These are phyloP conservation scores for Fusarium piperis DNA, from an alignment of 2,329 filamentous ascomycete genomes.

Conservation along the genomic window DNA sequence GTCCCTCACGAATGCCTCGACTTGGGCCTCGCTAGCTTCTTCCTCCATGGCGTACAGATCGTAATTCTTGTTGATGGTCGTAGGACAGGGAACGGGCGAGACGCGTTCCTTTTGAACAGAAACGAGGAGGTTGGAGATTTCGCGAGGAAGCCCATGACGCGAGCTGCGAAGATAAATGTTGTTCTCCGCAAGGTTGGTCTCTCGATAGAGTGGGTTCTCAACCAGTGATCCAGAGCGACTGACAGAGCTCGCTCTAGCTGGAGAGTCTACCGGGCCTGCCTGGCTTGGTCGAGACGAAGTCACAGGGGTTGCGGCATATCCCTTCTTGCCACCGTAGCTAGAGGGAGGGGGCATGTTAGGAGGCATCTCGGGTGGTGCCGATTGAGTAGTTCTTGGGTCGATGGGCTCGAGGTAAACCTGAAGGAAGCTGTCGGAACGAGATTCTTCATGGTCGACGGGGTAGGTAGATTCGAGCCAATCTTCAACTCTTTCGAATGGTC, in stretches of 20 bases:
- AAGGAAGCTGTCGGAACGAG: neutral
- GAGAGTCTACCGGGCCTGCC: neutral
- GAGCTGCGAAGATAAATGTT: neutral
- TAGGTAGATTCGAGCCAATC: constrained; percentile 13
- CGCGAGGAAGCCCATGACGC: neutral
- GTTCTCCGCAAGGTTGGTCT: neutral
- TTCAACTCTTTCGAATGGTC: neutral
- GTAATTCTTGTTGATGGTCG: neutral
- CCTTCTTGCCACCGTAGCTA: too few relatives aligned
- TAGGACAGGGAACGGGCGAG: neutral
- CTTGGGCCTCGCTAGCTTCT: neutral
- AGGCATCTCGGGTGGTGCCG: constrained; percentile 1
- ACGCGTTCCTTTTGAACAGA: neutral
- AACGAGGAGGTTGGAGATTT: neutral
- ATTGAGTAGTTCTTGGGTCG: neutral
- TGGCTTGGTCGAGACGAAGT: neutral
- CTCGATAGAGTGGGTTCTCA: neutral
- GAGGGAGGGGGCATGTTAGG: neutral
- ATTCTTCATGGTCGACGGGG: neutral
- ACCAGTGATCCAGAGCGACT: constrained; percentile 1
- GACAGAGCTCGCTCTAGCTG: neutral
- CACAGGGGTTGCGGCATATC: neutral
- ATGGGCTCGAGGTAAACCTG: neutral
- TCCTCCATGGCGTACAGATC: neutral
- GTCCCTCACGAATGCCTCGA: constrained; percentile 3